Evolutionary conservation across 2,329 filamentous ascomycete genomes (phyloP).

Genomic region (Penicillium brasilianum): DNA sequence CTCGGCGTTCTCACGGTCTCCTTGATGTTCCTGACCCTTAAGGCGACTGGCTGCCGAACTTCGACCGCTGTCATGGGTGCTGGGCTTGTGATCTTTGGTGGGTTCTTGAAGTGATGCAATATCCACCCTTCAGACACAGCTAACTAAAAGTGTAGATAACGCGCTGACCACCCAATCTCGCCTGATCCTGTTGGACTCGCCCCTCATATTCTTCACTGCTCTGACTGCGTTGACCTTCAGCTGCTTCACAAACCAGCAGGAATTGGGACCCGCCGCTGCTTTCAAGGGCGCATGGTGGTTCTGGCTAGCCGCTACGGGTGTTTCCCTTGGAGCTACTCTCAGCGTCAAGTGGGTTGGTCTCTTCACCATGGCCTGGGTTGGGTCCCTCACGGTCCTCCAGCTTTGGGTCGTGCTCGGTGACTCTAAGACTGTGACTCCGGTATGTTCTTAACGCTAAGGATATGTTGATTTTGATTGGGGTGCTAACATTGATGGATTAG

Average conservation of each 20-base stretch:
- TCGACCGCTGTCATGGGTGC: conserved; percentile 83
- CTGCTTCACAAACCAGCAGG: conserved; percentile 95
- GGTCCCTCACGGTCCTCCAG: conserved; percentile 85
- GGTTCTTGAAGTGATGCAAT: conserved; percentile 20
- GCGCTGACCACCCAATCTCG: conserved; percentile 93
- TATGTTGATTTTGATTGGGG: background rate
- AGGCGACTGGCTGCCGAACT: conserved; percentile 86
- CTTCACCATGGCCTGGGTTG: conserved; percentile 98
- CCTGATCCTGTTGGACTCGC: conserved; percentile 93
- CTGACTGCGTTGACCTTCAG: conserved; percentile 88
- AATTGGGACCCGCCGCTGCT: conserved; percentile 84
- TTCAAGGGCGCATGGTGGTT: conserved; percentile 97
- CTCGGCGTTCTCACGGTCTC: conserved; percentile 88
- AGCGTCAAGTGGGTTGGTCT: conserved; percentile 99
- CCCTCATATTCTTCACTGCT: conserved; percentile 89
- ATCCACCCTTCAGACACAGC: background rate
- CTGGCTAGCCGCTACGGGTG: conserved; percentile 85
- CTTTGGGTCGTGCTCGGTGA: conserved; percentile 95
- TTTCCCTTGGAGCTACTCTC: conserved; percentile 84
- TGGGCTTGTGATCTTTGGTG: conserved; percentile 87
- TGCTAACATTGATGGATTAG: conserved; percentile 44
- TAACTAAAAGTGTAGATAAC: conserved; percentile 69
- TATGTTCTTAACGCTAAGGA: conserved; percentile 45
- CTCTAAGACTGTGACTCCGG: conserved; percentile 78
- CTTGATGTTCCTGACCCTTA: conserved; percentile 92